Percentiles rank a stretch among this genome's conserved stretches.
Conservation (phyloP, 2,329 filamentous ascomycete genomes). For the Fusarium torreyae region DNA sequence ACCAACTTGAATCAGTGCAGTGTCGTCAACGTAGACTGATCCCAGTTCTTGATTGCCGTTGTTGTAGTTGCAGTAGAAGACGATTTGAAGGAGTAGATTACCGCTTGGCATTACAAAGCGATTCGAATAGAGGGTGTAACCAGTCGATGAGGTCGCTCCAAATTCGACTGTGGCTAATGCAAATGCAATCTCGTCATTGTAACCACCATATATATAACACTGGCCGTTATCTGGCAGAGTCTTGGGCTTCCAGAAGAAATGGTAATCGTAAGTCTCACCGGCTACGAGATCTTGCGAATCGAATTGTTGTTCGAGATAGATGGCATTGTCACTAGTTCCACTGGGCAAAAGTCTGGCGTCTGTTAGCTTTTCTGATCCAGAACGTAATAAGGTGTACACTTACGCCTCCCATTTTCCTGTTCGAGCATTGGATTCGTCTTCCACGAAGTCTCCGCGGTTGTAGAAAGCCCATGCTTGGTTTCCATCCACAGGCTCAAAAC, state of each 20-base stretch:
- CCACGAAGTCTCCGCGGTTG: fast-evolving
- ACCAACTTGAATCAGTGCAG: slow-evolving; percentile 2
- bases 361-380: background rate
- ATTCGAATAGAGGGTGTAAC: background rate
- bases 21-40: slow-evolving; percentile 12
- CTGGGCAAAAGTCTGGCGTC: background rate
- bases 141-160: slow-evolving; percentile 13
- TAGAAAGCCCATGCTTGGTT: background rate
- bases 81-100: background rate
- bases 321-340: fast-evolving
- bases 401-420: slow-evolving; percentile 18
- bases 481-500: background rate
- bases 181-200: background rate
- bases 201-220: background rate
- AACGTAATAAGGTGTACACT: background rate
- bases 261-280: background rate
- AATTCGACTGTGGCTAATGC: fast-evolving
- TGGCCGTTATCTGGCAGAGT: background rate
- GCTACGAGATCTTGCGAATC: fast-evolving
- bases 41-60: background rate
- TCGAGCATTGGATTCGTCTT: background rate
- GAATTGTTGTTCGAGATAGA: background rate
- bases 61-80: background rate
- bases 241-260: slow-evolving; percentile 18
- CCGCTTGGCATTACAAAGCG: background rate